Conservation (phyloP, 1,284 basidiomycete genomes). For the Meira miltonrushii region DNA sequence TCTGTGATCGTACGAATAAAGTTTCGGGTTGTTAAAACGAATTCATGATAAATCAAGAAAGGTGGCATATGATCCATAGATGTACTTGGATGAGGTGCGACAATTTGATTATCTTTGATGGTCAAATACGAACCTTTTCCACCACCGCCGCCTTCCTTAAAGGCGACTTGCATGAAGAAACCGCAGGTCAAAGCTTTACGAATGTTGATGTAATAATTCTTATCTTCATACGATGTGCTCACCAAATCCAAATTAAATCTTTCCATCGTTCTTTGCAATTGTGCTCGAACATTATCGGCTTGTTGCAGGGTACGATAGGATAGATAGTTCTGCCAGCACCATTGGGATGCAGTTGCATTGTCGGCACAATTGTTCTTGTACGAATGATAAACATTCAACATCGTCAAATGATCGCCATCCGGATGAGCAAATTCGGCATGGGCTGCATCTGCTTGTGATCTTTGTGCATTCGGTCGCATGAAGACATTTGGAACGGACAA, state of each 20-base stretch:
- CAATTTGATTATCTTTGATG: constrained; percentile 90
- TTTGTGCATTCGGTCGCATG: constrained; percentile 71
- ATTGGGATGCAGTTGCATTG: constrained; percentile 56
- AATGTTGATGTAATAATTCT: constrained; percentile 71
- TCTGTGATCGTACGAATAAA: constrained; percentile 91
- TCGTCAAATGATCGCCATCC: constrained; percentile 88
- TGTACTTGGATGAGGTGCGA: constrained; percentile 88
- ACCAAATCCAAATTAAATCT: constrained; percentile 67
- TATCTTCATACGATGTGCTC: constrained; percentile 63
- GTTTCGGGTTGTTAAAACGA: constrained; percentile 79
- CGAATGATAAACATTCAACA: constrained; percentile 92
- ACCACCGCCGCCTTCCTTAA: constrained; percentile 67
- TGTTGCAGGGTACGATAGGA: constrained; percentile 77
- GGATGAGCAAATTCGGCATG: constrained; percentile 84
- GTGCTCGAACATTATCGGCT: constrained; percentile 90
- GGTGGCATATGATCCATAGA: constrained; percentile 88
- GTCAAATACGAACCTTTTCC: constrained; percentile 58
- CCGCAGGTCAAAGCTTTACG: constrained; percentile 81
- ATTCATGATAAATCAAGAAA: constrained; percentile 95
- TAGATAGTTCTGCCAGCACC: constrained; percentile 91
- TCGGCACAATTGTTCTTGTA: constrained; percentile 64
- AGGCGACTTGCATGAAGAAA: constrained; percentile 98
- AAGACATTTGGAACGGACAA: constrained; percentile 88
- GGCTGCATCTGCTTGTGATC: constrained; percentile 85
- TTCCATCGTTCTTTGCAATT: constrained; percentile 89